These are phyloP conservation scores for Olyra latifolia DNA, from an alignment of 176 grass and related monocot genomes.

Conservation along the genomic window DNA sequence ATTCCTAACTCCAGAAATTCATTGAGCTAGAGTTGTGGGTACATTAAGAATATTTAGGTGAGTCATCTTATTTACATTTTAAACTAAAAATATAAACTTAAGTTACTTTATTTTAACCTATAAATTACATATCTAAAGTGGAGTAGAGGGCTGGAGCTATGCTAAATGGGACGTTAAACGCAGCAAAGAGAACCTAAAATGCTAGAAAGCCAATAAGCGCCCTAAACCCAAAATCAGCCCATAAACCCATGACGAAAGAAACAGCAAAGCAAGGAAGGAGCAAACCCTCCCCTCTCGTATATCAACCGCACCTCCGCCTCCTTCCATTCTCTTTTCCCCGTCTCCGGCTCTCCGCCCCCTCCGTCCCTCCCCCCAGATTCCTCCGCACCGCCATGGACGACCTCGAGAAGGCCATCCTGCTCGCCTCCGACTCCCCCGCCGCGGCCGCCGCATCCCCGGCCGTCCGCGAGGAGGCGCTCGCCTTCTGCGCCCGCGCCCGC, in stretches of 20 bases:
- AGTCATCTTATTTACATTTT: too few relatives aligned
- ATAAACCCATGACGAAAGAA: constrained; percentile 31
- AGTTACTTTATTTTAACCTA: too few relatives aligned
- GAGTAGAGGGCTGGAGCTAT: too few relatives aligned
- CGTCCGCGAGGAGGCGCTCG: constrained; percentile 75
- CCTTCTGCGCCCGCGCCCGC: constrained; percentile 73
- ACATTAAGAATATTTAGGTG: too few relatives aligned
- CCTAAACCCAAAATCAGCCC: constrained; percentile 22
- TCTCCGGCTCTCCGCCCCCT: background rate
- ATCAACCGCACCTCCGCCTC: constrained; percentile 40
- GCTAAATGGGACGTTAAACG: too few relatives aligned
- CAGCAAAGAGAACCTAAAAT: too few relatives aligned
- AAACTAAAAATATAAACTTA: too few relatives aligned
- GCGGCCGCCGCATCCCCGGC: constrained; percentile 39
- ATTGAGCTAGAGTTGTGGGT: too few relatives aligned
- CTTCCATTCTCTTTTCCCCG: background rate
- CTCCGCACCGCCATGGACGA: constrained; percentile 81
- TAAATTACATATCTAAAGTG: too few relatives aligned
- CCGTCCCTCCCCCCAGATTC: constrained; percentile 36
- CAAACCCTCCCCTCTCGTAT: constrained; percentile 43
- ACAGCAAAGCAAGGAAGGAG: background rate
- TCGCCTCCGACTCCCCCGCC: constrained; percentile 59
- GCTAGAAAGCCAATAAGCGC: too few relatives aligned
- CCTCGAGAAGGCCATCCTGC: constrained; percentile 87
- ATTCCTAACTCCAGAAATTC: too few relatives aligned